phyloP scores from a whole-genome alignment of 1,284 basidiomycete species.

The Sanguinoderma infundibulare region DNA sequence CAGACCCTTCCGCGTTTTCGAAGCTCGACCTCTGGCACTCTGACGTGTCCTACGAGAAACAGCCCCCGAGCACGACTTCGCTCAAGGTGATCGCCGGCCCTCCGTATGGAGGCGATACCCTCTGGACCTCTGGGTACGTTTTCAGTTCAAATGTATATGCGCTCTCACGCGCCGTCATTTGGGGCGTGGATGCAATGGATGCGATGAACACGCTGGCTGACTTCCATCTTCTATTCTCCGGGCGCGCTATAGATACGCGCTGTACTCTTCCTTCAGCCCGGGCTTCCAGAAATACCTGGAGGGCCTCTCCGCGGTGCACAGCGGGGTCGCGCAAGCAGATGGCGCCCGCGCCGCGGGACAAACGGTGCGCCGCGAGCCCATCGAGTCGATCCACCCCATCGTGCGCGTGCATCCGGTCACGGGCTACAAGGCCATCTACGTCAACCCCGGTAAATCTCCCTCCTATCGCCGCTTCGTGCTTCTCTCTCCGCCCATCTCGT shows the following conservation, averaged over 20 bases:
- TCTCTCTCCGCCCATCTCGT: neutral
- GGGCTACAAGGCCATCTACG: conserved; percentile 80
- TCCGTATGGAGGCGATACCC: conserved; percentile 70
- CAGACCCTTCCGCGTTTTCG: conserved; percentile 72
- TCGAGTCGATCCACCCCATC: conserved; percentile 73
- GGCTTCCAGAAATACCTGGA: conserved; percentile 72
- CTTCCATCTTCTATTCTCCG: conserved; percentile 28
- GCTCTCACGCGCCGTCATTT: neutral
- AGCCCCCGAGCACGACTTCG: conserved; percentile 74
- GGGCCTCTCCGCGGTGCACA: conserved; percentile 68
- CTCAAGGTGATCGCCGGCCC: conserved; percentile 70
- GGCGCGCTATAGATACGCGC: conserved; percentile 50
- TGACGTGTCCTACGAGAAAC: conserved; percentile 80
- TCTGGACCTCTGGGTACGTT: conserved; percentile 68
- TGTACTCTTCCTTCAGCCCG: conserved; percentile 74
- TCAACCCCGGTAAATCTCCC: conserved; percentile 59
- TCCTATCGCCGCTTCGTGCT: conserved; percentile 28
- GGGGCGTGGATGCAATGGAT: neutral
- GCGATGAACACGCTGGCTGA: conserved; percentile 12
- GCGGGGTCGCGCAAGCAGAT: conserved; percentile 69
- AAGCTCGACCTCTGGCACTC: conserved; percentile 84
- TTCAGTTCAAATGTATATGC: neutral
- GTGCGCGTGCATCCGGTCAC: conserved; percentile 81
- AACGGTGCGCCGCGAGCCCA: conserved; percentile 64
- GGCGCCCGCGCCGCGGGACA: conserved; percentile 68